A percentile compares a stretch with the other conserved stretches of the same genome.
phyloP scores from a whole-genome alignment of 176 grass and related monocot species.

The Bothriochloa decipiens region DNA sequence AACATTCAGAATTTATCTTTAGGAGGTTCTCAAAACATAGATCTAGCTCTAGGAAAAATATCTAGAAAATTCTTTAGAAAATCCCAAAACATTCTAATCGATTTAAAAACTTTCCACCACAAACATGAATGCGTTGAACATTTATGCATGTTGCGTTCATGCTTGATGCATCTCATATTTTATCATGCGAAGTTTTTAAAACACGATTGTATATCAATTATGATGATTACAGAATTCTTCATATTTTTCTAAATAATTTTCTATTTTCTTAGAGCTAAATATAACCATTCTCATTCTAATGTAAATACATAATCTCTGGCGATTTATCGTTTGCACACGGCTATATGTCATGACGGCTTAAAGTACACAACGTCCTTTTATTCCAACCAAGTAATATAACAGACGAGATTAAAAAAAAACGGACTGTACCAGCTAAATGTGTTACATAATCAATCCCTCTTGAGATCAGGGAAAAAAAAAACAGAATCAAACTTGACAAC shows the following conservation, averaged over 20 bases:
- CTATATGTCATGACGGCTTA: neutral
- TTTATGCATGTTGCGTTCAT: neutral
- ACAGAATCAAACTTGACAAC: slow-evolving; percentile 33
- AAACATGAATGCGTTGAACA: neutral
- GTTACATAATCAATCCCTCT: slow-evolving; percentile 37
- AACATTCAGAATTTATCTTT: neutral
- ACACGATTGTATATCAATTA: neutral
- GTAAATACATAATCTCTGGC: neutral
- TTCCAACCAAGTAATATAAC: neutral
- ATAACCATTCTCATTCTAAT: neutral
- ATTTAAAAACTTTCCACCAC: too few relatives aligned
- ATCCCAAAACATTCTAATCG: neutral
- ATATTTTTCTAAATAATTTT: neutral
- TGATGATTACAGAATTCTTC: neutral
- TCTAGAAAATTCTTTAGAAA: neutral
- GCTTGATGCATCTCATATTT: neutral
- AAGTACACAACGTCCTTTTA: neutral
- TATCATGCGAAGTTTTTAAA: neutral
- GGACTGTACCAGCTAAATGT: slow-evolving; percentile 23
- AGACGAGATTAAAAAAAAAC: neutral
- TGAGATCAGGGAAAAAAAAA: slow-evolving; percentile 21
- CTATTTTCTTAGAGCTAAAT: neutral
- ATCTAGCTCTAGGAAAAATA: neutral
- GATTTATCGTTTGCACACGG: neutral
- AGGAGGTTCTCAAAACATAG: neutral